Percentiles rank a stretch among this genome's conserved stretches.
phyloP scores from a whole-genome alignment of 1,284 basidiomycete species.

The Irpex sp. region DNA sequence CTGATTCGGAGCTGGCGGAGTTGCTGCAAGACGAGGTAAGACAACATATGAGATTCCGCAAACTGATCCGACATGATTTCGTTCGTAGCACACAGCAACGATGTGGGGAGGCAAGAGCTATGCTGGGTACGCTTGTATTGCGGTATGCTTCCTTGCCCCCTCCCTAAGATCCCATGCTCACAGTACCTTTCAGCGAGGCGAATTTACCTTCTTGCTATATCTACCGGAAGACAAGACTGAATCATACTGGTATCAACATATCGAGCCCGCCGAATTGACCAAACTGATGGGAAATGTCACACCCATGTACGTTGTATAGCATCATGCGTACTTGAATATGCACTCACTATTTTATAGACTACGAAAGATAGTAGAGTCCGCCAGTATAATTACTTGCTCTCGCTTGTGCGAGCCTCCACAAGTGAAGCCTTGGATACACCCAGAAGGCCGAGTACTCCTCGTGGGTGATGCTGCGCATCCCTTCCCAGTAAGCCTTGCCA shows the following conservation, averaged over 20 bases:
- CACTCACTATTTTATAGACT: slow-evolving; percentile 31
- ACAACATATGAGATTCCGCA: background rate
- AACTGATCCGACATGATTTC: background rate
- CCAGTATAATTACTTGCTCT: slow-evolving; percentile 30
- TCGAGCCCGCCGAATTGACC: slow-evolving; percentile 24
- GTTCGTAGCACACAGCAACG: background rate
- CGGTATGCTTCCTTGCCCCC: background rate
- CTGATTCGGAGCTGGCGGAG: slow-evolving; percentile 15
- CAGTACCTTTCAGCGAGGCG: background rate
- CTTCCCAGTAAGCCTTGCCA: slow-evolving; percentile 33
- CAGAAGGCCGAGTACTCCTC: slow-evolving; percentile 37
- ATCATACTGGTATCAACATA: slow-evolving; percentile 14
- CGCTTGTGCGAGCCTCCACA: slow-evolving; percentile 33
- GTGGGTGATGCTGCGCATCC: slow-evolving; percentile 50
- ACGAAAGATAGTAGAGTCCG: slow-evolving; percentile 36
- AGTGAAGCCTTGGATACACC: slow-evolving; percentile 55
- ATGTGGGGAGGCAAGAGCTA: background rate
- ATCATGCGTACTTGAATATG: background rate
- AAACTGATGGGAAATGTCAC: slow-evolving; percentile 5
- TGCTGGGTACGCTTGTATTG: background rate
- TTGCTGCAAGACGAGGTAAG: slow-evolving; percentile 9
- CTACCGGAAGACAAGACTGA: slow-evolving; percentile 5
- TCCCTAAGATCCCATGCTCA: background rate
- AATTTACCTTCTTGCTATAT: background rate
- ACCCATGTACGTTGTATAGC: slow-evolving; percentile 4